Percentiles rank a stretch among this genome's conserved stretches.
These are phyloP conservation scores for Hyaloperonospora brassicae DNA, from an alignment of 352 stramenopile species.

Conservation along the genomic window DNA sequence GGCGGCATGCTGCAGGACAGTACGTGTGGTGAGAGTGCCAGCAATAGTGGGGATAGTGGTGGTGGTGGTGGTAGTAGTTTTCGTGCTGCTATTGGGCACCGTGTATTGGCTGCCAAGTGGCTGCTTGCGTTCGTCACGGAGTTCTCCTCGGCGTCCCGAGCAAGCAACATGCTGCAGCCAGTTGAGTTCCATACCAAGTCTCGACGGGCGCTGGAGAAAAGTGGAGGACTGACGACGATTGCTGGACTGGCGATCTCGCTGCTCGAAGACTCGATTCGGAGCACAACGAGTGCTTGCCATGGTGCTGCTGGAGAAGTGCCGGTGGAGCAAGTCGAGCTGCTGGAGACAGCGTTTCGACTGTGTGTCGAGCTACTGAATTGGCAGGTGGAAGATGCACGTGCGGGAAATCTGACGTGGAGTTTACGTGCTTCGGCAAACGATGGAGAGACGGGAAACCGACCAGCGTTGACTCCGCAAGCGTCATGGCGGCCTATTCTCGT, in stretches of 20 bases:
- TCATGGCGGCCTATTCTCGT: conserved; percentile 67
- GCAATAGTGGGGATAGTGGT: too few relatives aligned
- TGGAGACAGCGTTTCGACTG: conserved; percentile 68
- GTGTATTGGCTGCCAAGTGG: conserved; percentile 70
- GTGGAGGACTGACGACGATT: conserved; percentile 48
- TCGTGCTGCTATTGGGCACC: conserved; percentile 27
- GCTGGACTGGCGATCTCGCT: conserved; percentile 52
- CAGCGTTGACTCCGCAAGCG: conserved; percentile 46
- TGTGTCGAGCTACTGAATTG: conserved; percentile 78
- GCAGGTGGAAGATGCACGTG: conserved; percentile 49
- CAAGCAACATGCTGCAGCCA: conserved; percentile 74
- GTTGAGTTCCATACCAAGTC: conserved; percentile 80
- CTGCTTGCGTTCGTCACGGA: conserved; percentile 79
- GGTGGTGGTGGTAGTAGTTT: neutral
- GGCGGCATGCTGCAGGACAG: conserved; percentile 38
- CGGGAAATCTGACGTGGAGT: conserved; percentile 66
- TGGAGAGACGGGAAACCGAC: conserved; percentile 24
- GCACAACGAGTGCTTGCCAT: conserved; percentile 39
- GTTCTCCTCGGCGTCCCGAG: conserved; percentile 70
- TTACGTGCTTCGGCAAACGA: conserved; percentile 31
- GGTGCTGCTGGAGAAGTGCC: conserved; percentile 34
- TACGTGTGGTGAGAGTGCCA: too few relatives aligned
- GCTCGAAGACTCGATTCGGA: conserved; percentile 64
- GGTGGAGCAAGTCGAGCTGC: conserved; percentile 56
- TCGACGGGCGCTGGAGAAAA: conserved; percentile 49